Evolutionary conservation across 2,329 filamentous ascomycete species (phyloP).

Genomic region (Shiraia bambusicola): DNA sequence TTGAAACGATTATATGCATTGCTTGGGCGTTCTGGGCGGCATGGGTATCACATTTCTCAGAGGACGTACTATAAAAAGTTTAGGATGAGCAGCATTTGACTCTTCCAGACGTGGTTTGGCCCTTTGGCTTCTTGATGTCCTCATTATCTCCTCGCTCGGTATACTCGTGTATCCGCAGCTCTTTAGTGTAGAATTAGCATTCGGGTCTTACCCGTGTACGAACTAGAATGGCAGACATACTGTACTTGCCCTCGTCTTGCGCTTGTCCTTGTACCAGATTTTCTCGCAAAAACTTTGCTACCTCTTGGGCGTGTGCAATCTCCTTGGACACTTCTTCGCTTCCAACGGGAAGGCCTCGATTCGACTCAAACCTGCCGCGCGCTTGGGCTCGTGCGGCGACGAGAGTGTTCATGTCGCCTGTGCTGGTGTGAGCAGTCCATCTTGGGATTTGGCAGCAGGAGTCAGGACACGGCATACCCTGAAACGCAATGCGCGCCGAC

Average conservation of each 20-base stretch:
- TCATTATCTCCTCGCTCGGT: slow-evolving; percentile 95
- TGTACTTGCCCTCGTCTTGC: slow-evolving; percentile 57
- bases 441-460: too few relatives aligned
- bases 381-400: slow-evolving; percentile 71
- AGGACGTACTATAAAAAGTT: slow-evolving; percentile 28
- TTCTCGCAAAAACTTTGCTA: slow-evolving; percentile 74
- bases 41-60: slow-evolving; percentile 38
- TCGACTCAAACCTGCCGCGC: slow-evolving; percentile 70
- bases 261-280: slow-evolving; percentile 85
- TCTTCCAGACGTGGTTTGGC: slow-evolving; percentile 44
- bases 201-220: not conserved
- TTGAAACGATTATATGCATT: slow-evolving; percentile 16
- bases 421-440: not conserved
- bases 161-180: slow-evolving; percentile 83
- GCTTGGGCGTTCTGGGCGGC: slow-evolving; percentile 28
- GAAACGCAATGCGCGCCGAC: slow-evolving; percentile 78
- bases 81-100: slow-evolving; percentile 44
- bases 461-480: slow-evolving; percentile 67
- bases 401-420: slow-evolving; percentile 72
- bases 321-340: slow-evolving; percentile 63
- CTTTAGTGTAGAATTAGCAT: slow-evolving; percentile 50
- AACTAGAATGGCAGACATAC: slow-evolving; percentile 50
- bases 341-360: slow-evolving; percentile 59
- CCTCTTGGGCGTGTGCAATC: slow-evolving; percentile 77
- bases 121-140: slow-evolving; percentile 67